phyloP scores from a whole-genome alignment of 192 early-diverging fungal genomes.

The Linnemannia exigua region DNA sequence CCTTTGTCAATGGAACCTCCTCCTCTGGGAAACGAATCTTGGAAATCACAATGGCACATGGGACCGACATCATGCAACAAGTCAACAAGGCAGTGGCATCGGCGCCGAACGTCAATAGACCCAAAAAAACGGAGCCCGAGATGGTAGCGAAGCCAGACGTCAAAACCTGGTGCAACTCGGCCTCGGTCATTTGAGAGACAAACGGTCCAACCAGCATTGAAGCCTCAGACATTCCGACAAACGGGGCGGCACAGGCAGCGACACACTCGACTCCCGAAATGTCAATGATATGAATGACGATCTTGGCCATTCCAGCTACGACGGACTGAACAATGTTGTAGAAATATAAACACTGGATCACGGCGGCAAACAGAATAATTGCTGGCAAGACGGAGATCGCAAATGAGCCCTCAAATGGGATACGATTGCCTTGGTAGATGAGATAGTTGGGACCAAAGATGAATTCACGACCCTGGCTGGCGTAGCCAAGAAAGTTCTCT shows the following conservation, averaged over 20 bases:
- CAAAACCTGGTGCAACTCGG: slow-evolving; percentile 89
- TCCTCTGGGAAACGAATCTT: slow-evolving; percentile 88
- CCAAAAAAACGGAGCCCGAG: slow-evolving; percentile 82
- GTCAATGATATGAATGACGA: slow-evolving; percentile 75
- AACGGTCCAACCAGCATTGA: slow-evolving; percentile 84
- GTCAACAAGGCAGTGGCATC: slow-evolving; percentile 75
- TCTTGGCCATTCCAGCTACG: slow-evolving; percentile 70
- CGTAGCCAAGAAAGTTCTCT: slow-evolving; percentile 69
- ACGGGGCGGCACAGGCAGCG: slow-evolving; percentile 86
- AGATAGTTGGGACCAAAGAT: slow-evolving; percentile 69
- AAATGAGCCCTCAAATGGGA: slow-evolving; percentile 64
- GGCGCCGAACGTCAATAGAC: slow-evolving; percentile 77
- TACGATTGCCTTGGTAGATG: neutral
- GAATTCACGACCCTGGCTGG: slow-evolving; percentile 74
- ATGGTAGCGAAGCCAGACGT: slow-evolving; percentile 91
- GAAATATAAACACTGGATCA: slow-evolving; percentile 86
- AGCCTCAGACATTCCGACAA: slow-evolving; percentile 85
- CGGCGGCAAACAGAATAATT: slow-evolving; percentile 86
- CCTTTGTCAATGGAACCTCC: slow-evolving; percentile 81
- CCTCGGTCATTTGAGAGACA: slow-evolving; percentile 81
- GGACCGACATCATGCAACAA: slow-evolving; percentile 90
- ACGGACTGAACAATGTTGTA: slow-evolving; percentile 87
- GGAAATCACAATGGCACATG: slow-evolving; percentile 81
- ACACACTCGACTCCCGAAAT: slow-evolving; percentile 87
- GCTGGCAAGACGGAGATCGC: slow-evolving; percentile 81